A percentile compares a stretch with the other conserved stretches of the same genome.
phyloP scores from a whole-genome alignment of 306 rosid species.

The Cyclanthera cordifolia region DNA sequence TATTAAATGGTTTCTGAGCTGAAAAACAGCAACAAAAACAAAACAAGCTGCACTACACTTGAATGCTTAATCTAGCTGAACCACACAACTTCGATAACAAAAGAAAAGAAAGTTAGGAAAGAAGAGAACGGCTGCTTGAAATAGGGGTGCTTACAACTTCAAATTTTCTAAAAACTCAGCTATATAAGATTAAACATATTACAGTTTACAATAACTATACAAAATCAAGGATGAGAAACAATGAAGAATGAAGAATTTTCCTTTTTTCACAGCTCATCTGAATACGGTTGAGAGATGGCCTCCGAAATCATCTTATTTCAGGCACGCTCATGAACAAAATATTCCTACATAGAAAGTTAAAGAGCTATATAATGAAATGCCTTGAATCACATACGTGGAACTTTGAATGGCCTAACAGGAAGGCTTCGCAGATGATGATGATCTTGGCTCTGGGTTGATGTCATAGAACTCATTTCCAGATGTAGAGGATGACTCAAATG shows the following conservation, averaged over 20 bases:
- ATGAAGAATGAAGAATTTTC: not conserved
- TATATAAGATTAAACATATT: not conserved
- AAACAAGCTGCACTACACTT: too few relatives aligned
- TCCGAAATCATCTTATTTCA: not conserved
- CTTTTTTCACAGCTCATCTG: not conserved
- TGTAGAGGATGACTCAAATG: constrained; percentile 27
- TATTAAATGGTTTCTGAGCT: too few relatives aligned
- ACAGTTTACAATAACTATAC: not conserved
- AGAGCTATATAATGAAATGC: not conserved
- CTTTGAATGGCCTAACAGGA: too few relatives aligned
- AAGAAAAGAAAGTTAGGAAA: not conserved
- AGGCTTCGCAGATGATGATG: not conserved
- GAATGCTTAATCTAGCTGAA: too few relatives aligned
- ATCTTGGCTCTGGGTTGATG: constrained; percentile 16
- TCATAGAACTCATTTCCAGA: constrained; percentile 22
- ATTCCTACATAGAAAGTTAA: not conserved
- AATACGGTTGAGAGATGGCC: not conserved
- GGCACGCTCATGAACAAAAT: not conserved
- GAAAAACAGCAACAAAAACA: too few relatives aligned
- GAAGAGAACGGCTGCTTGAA: not conserved
- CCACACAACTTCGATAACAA: not conserved
- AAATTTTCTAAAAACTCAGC: not conserved
- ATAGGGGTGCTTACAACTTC: not conserved
- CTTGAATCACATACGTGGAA: not conserved
- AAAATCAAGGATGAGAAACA: constrained; percentile 3